Base-by-base conservation (phyloP, 2,329 filamentous ascomycete genomes). In the Periconia macrospinosa region DNA sequence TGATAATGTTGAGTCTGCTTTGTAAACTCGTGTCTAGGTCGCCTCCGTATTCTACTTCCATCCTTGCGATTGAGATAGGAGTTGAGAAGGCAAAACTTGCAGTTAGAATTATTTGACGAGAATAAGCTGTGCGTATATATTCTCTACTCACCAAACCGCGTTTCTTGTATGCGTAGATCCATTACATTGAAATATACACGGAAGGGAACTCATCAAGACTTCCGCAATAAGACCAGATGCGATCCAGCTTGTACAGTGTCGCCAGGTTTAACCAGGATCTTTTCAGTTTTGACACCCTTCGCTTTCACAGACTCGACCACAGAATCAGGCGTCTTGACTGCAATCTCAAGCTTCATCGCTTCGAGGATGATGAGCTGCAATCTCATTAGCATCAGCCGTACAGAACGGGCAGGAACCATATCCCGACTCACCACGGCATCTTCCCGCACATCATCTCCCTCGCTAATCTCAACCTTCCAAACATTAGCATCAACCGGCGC, bases 341-440 rank as follows among this genome's bases (percentile, higher is more conserved):
- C 72, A 57, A 79, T 78, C 53, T 78, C 76, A 10, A 78, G 62
- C 59, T 79, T 78, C 76, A 78, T 78, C 1, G 76, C 76, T 56
- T 79, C 76, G 3, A 79, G 68, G n/a, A 78, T 75, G 0, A 72
- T 69, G 17, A 78, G 63, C 68, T 71, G 27, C 8, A 9, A 6
- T 19, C 65, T 67, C 20, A 14, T 8, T 6, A 35, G 1, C 8
- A 49, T 45, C 41, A n/a, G 33, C 61, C 19, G 62, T 13, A 13
- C 11, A 14, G 5, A 37, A 37, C 33, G 11, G 11, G 5, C 33
- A 37, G 5, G 15, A 20, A 18, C 1, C 15, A 30, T 7, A 2
- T 35, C 11, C 1, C 53, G 1, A 60, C 61, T 61, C 55, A 72
- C 67, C 27, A 72, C 63, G 41, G 68, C 70, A 1, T 62, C 68